A percentile compares a stretch with the other conserved stretches of the same genome.
These are phyloP conservation scores for Fusarium duplospermum DNA, from an alignment of 2,329 filamentous ascomycete genomes.

Conservation along the genomic window DNA sequence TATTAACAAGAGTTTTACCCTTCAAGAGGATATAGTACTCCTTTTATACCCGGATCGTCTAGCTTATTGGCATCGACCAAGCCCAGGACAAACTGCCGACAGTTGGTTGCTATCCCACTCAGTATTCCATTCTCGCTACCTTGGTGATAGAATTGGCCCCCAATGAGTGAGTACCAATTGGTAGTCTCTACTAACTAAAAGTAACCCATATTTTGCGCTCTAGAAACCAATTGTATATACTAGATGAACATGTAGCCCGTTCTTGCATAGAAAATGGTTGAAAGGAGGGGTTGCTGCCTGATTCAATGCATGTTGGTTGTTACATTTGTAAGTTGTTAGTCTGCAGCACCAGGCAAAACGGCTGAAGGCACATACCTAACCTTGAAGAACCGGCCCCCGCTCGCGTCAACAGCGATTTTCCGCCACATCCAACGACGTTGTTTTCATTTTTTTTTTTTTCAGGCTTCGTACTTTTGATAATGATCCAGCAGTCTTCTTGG, in stretches of 20 bases:
- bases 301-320: slow-evolving; percentile 6
- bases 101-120: not conserved
- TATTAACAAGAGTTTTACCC: too few relatives aligned
- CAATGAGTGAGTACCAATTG: not conserved
- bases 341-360: not conserved
- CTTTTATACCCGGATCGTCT: too few relatives aligned
- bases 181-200: too few relatives aligned
- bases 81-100: not conserved
- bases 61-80: not conserved
- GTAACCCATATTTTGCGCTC: too few relatives aligned
- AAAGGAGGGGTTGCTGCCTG: slow-evolving; percentile 5
- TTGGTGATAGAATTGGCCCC: not conserved
- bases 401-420: slow-evolving; percentile 1
- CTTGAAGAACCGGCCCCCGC: not conserved
- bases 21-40: too few relatives aligned
- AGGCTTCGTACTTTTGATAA: slow-evolving; percentile 11
- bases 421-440: not conserved
- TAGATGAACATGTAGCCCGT: not conserved
- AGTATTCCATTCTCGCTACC: not conserved
- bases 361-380: too few relatives aligned
- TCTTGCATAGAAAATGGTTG: not conserved
- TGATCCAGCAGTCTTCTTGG: slow-evolving; percentile 22
- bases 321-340: not conserved
- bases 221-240: too few relatives aligned
- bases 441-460: too few relatives aligned